phyloP scores from a whole-genome alignment of 163 green algal species.

The Chlamydomonas reinhardtii region DNA sequence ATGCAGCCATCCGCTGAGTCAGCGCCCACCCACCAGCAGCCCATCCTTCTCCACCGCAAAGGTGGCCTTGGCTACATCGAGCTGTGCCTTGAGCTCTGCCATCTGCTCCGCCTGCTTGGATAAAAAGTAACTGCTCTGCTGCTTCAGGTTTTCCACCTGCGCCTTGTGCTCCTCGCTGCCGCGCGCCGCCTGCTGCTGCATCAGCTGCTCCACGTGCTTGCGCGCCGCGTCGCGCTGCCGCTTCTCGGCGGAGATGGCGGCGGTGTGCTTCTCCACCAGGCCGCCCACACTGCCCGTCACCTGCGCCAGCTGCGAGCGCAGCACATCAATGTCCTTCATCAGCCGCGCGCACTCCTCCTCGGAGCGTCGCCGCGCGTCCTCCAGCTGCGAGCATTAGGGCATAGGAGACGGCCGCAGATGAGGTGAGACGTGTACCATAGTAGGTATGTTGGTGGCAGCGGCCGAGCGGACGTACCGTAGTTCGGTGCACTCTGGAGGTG shows the following conservation, averaged over 20 bases:
- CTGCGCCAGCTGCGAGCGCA: conserved; percentile 48
- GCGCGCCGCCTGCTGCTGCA: conserved; percentile 39
- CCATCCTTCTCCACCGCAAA: conserved; percentile 24
- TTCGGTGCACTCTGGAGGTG: too few species aligned
- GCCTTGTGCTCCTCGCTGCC: conserved; percentile 42
- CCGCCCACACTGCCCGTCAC: conserved; percentile 40
- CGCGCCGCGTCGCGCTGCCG: conserved; percentile 25
- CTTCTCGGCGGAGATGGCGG: conserved; percentile 33
- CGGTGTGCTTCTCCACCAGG: conserved; percentile 40
- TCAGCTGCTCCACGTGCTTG: conserved; percentile 24
- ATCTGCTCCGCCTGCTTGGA: conserved; percentile 26
- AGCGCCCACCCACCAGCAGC: conserved; percentile 16
- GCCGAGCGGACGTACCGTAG: too few species aligned
- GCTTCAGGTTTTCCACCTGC: conserved; percentile 52
- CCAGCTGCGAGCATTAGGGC: conserved; percentile 33
- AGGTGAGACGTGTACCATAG: too few species aligned
- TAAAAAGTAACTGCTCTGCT: conserved; percentile 52
- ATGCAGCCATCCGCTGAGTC: too few species aligned
- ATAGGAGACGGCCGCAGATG: not conserved
- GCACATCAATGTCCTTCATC: conserved; percentile 46
- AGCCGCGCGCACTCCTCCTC: conserved; percentile 49
- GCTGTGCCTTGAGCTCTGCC: conserved; percentile 23
- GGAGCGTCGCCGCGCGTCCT: conserved; percentile 21
- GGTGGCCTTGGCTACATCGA: conserved; percentile 1
- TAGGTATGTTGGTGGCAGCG: too few species aligned